Evolutionary conservation across 768 basidiomycete genomes (phyloP), one percentile per base, ranked within the genome.

Genomic region (Cystobasidiopsis lactophilus): DNA sequence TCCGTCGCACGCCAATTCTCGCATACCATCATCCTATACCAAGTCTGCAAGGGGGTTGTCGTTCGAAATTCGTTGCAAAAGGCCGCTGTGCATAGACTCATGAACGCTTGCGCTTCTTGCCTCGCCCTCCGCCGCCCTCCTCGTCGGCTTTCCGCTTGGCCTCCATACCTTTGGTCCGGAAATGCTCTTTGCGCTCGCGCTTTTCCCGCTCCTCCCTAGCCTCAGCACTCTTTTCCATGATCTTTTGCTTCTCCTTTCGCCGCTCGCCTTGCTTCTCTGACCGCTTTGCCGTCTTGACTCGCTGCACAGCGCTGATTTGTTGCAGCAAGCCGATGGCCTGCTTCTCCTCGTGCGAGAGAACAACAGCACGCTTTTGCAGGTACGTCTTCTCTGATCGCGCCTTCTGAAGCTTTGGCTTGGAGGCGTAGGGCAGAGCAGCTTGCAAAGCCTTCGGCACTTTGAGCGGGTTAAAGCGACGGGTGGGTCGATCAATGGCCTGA

Each of bases 311-410:
- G 45, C 82, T 77, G 57, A 95, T 85, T 71, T 96, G 89, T 66
- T 96, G 91, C 65, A 98, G 65, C 37, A 96, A 68, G 37, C 83
- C 80, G 19, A 95, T 69, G 0, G 93, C 89, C 64, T 77, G 81
- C 72, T 81, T 85, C 71, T 96, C 93, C 64, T 91, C 86, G 1
- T 85, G 83, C 63, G 91, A 83, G 73, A 96, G 75, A 41, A 98
- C 79, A 24, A 96, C 88, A 1, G 91, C 88, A 13, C 93, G 79
- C 66, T 83, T 85, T 67, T 88, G 85, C 64, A 95, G 68, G 67
- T 96, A 66, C 21, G 62, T 63, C 53, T 54, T 30, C 30, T 52
- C 18, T 33, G 70, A 68, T 67, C 85, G 86, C 7, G 80, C 72
- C 59, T 75, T 74, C 74, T 82, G 80, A 35, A 80, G 65, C 66